Conservation (phyloP, 495 filamentous ascomycete species). For the Amniculicola lignicola region DNA sequence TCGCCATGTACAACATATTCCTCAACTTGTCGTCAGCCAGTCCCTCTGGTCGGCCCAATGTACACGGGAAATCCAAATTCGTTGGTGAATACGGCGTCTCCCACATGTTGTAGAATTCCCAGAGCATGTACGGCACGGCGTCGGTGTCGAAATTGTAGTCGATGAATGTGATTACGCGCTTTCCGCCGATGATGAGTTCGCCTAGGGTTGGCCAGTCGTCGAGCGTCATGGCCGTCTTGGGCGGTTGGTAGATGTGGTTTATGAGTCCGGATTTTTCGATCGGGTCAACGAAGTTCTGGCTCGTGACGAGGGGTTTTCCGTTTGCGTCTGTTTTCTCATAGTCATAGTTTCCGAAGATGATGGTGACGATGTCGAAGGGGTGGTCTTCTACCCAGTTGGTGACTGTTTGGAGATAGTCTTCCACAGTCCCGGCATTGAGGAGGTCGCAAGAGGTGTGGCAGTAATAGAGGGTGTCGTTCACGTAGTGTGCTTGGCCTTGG, state of each 20-base stretch:
- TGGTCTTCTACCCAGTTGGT: slow-evolving; percentile 69
- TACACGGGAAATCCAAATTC: slow-evolving; percentile 57
- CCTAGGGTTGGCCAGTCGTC: slow-evolving; percentile 82
- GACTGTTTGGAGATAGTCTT: slow-evolving; percentile 68
- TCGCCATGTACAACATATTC: slow-evolving; percentile 78
- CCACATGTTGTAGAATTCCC: slow-evolving; percentile 65
- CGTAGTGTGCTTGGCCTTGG: slow-evolving; percentile 77
- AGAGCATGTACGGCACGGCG: slow-evolving; percentile 63
- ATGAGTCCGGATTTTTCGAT: slow-evolving; percentile 60
- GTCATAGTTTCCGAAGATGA: slow-evolving; percentile 82
- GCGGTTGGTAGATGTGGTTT: slow-evolving; percentile 60
- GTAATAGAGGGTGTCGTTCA: slow-evolving; percentile 58
- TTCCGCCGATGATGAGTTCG: slow-evolving; percentile 68
- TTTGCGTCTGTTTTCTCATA: slow-evolving; percentile 16
- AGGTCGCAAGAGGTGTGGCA: slow-evolving; percentile 79
- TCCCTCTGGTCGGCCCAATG: slow-evolving; percentile 57
- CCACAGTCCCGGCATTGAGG: slow-evolving; percentile 73
- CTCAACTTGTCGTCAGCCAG: slow-evolving; percentile 51
- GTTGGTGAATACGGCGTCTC: slow-evolving; percentile 66
- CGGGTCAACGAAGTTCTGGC: slow-evolving; percentile 14
- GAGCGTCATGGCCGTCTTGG: slow-evolving; percentile 63
- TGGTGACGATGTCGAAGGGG: slow-evolving; percentile 88
- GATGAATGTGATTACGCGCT: slow-evolving; percentile 64
- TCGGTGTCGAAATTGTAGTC: slow-evolving; percentile 85
- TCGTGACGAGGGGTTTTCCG: slow-evolving; percentile 24